These are phyloP conservation scores for Hygrophoropsis aurantiaca DNA, from an alignment of 768 basidiomycete genomes.

Conservation along the genomic window DNA sequence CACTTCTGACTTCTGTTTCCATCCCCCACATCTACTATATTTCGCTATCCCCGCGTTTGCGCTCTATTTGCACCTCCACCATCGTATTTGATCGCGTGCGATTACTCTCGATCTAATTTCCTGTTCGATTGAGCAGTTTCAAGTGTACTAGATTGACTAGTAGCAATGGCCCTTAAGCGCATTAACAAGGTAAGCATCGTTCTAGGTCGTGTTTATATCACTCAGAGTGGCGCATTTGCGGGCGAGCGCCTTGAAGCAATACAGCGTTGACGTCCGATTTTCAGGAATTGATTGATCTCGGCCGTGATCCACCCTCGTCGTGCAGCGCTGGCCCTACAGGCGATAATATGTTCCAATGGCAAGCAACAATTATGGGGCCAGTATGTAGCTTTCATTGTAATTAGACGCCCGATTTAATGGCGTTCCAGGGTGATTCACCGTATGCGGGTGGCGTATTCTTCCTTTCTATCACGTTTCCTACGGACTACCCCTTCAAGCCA, in stretches of 20 bases:
- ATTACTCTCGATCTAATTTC: conserved; percentile 33
- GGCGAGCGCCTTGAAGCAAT: conserved; percentile 20
- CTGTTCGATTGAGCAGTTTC: conserved; percentile 13
- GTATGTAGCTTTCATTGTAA: conserved; percentile 48
- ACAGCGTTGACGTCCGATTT: conserved; percentile 7
- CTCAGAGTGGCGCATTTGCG: conserved; percentile 7
- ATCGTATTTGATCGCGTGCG: conserved; percentile 34
- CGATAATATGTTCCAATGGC: conserved; percentile 99
- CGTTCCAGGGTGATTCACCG: conserved; percentile 85
- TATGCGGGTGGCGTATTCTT: conserved; percentile 99
- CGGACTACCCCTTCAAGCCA: conserved; percentile 99
- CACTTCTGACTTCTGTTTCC: conserved; percentile 2
- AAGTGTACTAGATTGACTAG: conserved; percentile 8
- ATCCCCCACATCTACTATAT: not conserved
- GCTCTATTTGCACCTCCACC: conserved; percentile 2
- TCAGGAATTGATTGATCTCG: conserved; percentile 98
- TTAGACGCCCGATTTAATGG: conserved; percentile 20
- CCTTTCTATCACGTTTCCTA: conserved; percentile 90
- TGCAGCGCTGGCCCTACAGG: conserved; percentile 98
- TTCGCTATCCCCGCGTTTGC: not conserved
- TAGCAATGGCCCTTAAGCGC: conserved; percentile 92
- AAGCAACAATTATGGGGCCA: conserved; percentile 99
- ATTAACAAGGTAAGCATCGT: conserved; percentile 86
- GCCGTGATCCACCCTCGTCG: conserved; percentile 98
- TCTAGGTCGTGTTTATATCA: conserved; percentile 4